Evolutionary conservation across 345 rosid genomes (phyloP), one percentile per base, ranked within the genome.

Genomic region (Linum tenue): DNA sequence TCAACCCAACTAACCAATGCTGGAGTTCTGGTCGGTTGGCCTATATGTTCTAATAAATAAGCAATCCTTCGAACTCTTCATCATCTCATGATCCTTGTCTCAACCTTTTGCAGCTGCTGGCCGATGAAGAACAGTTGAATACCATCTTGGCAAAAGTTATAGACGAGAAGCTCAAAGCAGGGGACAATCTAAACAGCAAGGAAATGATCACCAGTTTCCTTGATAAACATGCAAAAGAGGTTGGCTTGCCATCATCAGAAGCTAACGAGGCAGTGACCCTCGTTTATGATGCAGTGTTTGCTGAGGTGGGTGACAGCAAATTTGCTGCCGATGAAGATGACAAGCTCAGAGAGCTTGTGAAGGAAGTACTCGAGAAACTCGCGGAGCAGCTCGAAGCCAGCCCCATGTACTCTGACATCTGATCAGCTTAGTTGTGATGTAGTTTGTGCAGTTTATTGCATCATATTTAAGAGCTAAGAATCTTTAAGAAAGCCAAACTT

Each of bases 231-330:
- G 90, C 89, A 14, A 70, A 71, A 50, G 85, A 86, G 67, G 64
- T 84, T 42, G 98, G 98, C 31, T 73, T 91, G 81, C 98, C 98
- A 40, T 86, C 86, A 35, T 37, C 78, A 15, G 77, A 88, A 70
- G 79, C 84, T 44, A 84, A 82, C 9, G 96, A 89, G 61, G 67
- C 87, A 5, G 81, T 73, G 56, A 38, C 59, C 73, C 80, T 72
- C 77, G 80, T 89, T 14, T 89, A 89, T 35, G 86, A 84, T 65
- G 76, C 76, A 1, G 77, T 85, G 51, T 82, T 87, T 56, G 69
- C 84, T 39, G 83, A 75, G 42, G 51, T 77, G 40, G 76, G 55
- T 56, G 72, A 51, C 38, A 64, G 22, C 65, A 70, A 78, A 72
- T 63, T 65, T 67, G 59, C 56, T 63, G 60, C 48, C 9, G 66